Evolutionary conservation across 2,329 filamentous ascomycete species (phyloP).

Genomic region (Paraphaeosphaeria minitans): DNA sequence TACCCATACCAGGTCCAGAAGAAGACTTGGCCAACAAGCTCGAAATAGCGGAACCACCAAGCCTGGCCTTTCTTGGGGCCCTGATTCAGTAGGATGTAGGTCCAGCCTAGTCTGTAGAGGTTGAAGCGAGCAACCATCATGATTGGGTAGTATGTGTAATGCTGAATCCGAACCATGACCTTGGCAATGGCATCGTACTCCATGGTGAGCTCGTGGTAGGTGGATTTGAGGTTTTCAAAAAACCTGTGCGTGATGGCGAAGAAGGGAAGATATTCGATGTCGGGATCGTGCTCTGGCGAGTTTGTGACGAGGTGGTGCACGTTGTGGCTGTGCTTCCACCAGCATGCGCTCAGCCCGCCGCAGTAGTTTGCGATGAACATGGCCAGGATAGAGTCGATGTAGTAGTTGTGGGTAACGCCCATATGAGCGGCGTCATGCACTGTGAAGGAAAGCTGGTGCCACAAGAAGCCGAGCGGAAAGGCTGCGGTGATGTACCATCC

Average conservation of each 20-base stretch:
- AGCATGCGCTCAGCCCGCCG: constrained; percentile 87
- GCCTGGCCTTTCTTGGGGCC: constrained; percentile 65
- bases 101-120: constrained; percentile 70
- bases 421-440: constrained; percentile 97
- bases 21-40: constrained; percentile 65
- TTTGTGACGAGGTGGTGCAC: constrained; percentile 98
- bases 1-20: constrained; percentile 75
- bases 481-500: constrained; percentile 65
- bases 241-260: constrained; percentile 71
- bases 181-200: constrained; percentile 66
- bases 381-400: constrained; percentile 80
- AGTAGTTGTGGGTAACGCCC: constrained; percentile 93
- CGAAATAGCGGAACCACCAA: constrained; percentile 70
- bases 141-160: constrained; percentile 71
- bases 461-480: constrained; percentile 78
- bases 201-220: constrained; percentile 70
- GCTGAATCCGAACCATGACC: constrained; percentile 64
- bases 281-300: constrained; percentile 91
- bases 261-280: constrained; percentile 78
- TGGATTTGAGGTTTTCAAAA: constrained; percentile 66
- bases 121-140: constrained; percentile 74
- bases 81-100: constrained; percentile 63
- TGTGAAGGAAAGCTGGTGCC: constrained; percentile 94
- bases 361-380: constrained; percentile 90
- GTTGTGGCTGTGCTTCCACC: constrained; percentile 98